These are phyloP conservation scores for Backusella tuberculispora DNA, from an alignment of 192 early-diverging fungal genomes.

Conservation along the genomic window DNA sequence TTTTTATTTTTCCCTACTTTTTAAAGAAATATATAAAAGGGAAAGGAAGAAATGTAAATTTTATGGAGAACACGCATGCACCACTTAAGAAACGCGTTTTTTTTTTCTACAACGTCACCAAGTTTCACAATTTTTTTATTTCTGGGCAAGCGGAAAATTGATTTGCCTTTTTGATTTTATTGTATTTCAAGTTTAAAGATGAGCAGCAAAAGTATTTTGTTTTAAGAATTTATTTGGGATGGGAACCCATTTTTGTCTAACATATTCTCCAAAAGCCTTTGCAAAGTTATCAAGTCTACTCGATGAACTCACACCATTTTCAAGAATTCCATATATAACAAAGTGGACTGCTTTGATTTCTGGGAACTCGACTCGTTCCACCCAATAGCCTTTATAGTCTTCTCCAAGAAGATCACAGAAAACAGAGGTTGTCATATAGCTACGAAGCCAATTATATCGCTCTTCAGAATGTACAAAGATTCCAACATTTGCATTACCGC, in stretches of 20 bases:
- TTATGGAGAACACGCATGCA: slow-evolving; percentile 13
- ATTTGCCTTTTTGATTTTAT: background rate
- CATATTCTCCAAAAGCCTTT: slow-evolving; percentile 2
- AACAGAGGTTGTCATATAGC: background rate
- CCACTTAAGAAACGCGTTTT: slow-evolving; percentile 9
- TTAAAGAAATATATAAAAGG: background rate
- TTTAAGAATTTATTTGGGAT: background rate
- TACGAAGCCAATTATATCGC: background rate
- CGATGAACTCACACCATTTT: background rate
- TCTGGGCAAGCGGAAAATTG: background rate
- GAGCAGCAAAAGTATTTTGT: background rate
- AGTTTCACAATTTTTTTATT: background rate
- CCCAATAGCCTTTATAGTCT: background rate
- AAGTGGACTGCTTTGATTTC: background rate
- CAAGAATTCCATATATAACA: background rate
- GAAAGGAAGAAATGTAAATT: background rate
- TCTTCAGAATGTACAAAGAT: slow-evolving; percentile 1
- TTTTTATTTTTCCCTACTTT: background rate
- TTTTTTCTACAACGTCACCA: slow-evolving; percentile 5
- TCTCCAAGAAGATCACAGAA: slow-evolving; percentile 4
- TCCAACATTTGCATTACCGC: background rate
- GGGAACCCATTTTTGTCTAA: slow-evolving; percentile 1
- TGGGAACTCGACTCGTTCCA: background rate
- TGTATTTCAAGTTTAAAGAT: background rate
- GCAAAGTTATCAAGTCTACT: slow-evolving; percentile 1